Base-by-base conservation (phyloP, 495 filamentous ascomycete species). In the Penicillium desertorum region DNA sequence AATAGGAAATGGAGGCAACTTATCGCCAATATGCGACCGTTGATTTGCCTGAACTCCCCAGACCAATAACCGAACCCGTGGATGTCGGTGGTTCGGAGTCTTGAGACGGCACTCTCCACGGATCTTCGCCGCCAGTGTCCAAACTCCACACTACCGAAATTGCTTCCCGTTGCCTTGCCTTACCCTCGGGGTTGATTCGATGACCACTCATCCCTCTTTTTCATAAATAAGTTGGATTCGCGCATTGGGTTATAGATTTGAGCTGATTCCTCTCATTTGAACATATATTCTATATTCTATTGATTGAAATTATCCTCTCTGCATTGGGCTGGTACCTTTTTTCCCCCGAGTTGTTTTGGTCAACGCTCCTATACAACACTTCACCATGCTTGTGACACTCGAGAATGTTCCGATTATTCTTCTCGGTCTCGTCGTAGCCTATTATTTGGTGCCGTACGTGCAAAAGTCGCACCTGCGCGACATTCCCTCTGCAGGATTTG, bases 381-480 rank as follows among this genome's bases (percentile, higher is more conserved):
- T 58, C 52, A 51, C 48, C 29, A 69, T 72, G 57, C 62, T 84
- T 29, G 52, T 82, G 54, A 71, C 78, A 47, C 66, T 81, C 32
- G 58, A 89, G 52, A 61, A 80, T 55, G 78, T 79, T n/a, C 85
- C 88, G 1, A 90, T 82, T 66, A 62, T 82, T 32, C 75, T 86
- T 23, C 63, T 83, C 11, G 73, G 81, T 20, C 65, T 83, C 12
- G 51, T 83, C 1, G 57, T 81, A 10, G 69, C 81, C 51, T 93
- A 83, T 74, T 94, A 84, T 62, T 23, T 91, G 25, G 72, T 87
- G 41, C 85, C 88, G 0, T 94, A 93, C 70, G 60, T 93, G 29
- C 78, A 85, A 48, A 86, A 85, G 62, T 75, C 77, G 62, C 76
- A 78, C 14, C 77, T 94, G 56, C 77, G 81, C 42, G 72, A 80